phyloP scores from a whole-genome alignment of 1,284 basidiomycete genomes.

The Pseudozyma sp. region DNA sequence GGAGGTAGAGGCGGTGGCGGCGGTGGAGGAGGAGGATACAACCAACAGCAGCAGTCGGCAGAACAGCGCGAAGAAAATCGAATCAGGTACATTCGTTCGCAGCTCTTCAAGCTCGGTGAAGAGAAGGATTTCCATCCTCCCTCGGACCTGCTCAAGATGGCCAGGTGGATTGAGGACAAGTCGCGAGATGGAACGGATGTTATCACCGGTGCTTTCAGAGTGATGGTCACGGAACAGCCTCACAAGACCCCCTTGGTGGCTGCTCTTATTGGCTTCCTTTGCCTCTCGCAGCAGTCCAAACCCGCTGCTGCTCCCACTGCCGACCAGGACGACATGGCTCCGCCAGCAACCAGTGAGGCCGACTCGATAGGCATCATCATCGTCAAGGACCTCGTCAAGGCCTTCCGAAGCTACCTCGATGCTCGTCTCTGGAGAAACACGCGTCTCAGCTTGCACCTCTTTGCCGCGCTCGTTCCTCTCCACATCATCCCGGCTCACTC shows the following conservation, averaged over 20 bases:
- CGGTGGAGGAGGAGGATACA: constrained; percentile 13
- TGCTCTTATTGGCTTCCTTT: constrained; percentile 63
- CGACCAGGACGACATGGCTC: constrained; percentile 6
- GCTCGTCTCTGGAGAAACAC: constrained; percentile 65
- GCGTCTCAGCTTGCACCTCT: constrained; percentile 60
- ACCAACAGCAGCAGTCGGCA: constrained; percentile 25
- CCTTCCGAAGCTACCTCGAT: constrained; percentile 62
- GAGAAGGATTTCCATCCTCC: constrained; percentile 55
- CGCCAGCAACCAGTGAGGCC: not conserved
- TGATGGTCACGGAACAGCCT: constrained; percentile 63
- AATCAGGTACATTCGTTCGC: constrained; percentile 41
- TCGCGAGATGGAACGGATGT: constrained; percentile 38
- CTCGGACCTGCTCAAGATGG: constrained; percentile 56
- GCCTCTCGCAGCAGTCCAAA: constrained; percentile 43
- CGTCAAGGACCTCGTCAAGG: constrained; percentile 61
- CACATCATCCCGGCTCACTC: constrained; percentile 80
- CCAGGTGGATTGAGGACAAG: constrained; percentile 59
- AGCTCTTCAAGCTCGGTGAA: constrained; percentile 58
- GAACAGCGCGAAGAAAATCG: constrained; percentile 48
- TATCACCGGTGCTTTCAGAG: constrained; percentile 53
- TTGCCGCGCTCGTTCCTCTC: constrained; percentile 71
- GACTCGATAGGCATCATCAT: constrained; percentile 55
- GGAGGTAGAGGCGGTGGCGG: constrained; percentile 16
- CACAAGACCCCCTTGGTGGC: constrained; percentile 59
- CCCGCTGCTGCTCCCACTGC: constrained; percentile 3